phyloP scores from a whole-genome alignment of 2,329 filamentous ascomycete genomes.

The Esteya vermicola region DNA sequence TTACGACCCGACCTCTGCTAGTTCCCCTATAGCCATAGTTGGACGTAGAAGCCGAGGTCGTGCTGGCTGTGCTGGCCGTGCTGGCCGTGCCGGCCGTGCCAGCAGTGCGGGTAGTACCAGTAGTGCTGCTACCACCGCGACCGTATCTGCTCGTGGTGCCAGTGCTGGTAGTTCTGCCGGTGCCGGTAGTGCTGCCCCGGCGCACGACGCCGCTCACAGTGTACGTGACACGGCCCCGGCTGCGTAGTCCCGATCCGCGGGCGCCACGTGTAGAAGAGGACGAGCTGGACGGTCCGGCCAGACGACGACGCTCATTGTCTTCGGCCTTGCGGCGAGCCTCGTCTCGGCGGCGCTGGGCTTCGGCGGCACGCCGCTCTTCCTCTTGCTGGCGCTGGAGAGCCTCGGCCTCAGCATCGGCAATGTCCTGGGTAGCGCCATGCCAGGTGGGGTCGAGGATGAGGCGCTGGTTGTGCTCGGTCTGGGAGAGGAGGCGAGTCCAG shows the following conservation, averaged over 20 bases:
- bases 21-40: slow-evolving; percentile 11
- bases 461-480: slow-evolving; percentile 94
- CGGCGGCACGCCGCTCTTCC: slow-evolving; percentile 59
- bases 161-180: neutral
- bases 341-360: slow-evolving; percentile 66
- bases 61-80: neutral
- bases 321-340: slow-evolving; percentile 50
- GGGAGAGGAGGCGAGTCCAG: slow-evolving; percentile 89
- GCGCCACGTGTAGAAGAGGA: slow-evolving; percentile 2
- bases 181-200: slow-evolving; percentile 9
- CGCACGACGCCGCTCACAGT: slow-evolving; percentile 7
- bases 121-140: slow-evolving; percentile 1
- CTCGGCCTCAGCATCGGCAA: slow-evolving; percentile 64
- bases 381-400: slow-evolving; percentile 52
- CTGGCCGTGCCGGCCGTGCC: neutral
- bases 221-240: neutral
- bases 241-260: slow-evolving; percentile 1
- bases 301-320: slow-evolving; percentile 40
- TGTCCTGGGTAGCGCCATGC: slow-evolving; percentile 77
- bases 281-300: slow-evolving; percentile 16
- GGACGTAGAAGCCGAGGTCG: neutral
- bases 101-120: too few relatives aligned
- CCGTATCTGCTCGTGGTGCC: neutral
- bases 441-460: slow-evolving; percentile 78
- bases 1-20: slow-evolving; percentile 31